Evolutionary conservation across 768 basidiomycete genomes (phyloP).

Genomic region (Butyriboletus loyo): DNA sequence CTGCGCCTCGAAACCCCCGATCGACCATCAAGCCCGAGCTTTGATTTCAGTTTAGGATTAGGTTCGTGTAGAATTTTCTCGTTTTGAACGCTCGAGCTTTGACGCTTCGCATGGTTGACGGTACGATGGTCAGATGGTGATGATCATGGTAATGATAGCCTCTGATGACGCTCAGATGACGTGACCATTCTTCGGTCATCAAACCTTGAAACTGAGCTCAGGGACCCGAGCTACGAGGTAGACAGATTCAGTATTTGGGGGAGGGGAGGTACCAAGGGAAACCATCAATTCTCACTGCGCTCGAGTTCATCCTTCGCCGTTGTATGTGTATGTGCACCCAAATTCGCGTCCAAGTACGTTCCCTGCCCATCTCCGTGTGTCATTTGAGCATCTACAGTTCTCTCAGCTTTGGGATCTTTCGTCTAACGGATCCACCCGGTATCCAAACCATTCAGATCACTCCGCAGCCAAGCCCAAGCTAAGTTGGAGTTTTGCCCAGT

Average conservation of each 20-base stretch:
- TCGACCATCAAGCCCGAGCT: background rate
- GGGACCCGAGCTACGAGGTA: too few species aligned
- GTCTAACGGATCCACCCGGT: conserved; percentile 85
- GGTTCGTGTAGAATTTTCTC: too few species aligned
- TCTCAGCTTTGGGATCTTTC: conserved; percentile 76
- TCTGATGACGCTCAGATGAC: background rate
- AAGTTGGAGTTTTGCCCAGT: too few species aligned
- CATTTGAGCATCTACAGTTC: background rate
- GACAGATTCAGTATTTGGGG: background rate
- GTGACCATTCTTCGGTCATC: background rate
- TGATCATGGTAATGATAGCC: background rate
- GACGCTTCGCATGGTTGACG: background rate
- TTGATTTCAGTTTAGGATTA: background rate
- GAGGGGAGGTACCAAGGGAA: background rate
- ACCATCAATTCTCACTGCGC: background rate
- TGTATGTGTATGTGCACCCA: conserved; percentile 87
- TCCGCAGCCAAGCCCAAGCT: too few species aligned
- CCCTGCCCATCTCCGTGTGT: background rate
- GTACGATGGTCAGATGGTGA: background rate
- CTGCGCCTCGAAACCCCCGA: background rate
- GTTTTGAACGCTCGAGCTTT: background rate
- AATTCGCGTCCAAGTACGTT: conserved; percentile 67
- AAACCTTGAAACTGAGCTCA: background rate
- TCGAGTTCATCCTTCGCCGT: conserved; percentile 70
- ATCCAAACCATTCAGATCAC: conserved; percentile 54